Evolutionary conservation across 108 stramenopile species (phyloP).

Genomic region (Nitzschia putrida): DNA sequence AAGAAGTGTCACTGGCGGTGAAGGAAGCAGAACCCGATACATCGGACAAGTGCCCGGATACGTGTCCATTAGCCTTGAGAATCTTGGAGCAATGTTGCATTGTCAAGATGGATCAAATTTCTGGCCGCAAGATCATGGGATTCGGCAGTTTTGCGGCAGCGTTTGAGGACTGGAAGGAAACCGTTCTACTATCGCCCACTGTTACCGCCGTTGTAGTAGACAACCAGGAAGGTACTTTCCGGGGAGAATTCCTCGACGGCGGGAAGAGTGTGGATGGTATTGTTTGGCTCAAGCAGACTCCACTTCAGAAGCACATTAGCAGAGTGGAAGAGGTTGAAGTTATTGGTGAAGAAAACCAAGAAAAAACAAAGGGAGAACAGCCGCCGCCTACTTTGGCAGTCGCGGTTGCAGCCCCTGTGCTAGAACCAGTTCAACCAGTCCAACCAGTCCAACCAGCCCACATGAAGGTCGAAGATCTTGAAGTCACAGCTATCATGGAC

Average conservation of each 20-base stretch:
- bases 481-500: too few relatives aligned
- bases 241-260: slow-evolving; percentile 48
- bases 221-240: slow-evolving; percentile 34
- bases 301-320: not conserved
- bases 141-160: slow-evolving; percentile 65
- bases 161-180: slow-evolving; percentile 57
- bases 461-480: too few relatives aligned
- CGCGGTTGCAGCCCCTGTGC: too few relatives aligned
- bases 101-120: slow-evolving; percentile 53
- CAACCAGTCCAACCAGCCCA: too few relatives aligned
- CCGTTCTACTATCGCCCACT: slow-evolving; percentile 11
- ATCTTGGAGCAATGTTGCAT: slow-evolving; percentile 21
- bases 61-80: not conserved
- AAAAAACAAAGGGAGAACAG: too few relatives aligned
- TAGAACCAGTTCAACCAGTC: too few relatives aligned
- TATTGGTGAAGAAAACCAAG: too few relatives aligned
- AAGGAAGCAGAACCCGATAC: not conserved
- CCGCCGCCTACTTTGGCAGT: too few relatives aligned
- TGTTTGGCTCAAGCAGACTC: slow-evolving; percentile 36
- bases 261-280: slow-evolving; percentile 52
- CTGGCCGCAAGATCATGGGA: slow-evolving; percentile 41
- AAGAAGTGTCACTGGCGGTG: not conserved
- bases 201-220: slow-evolving; percentile 11
- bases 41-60: not conserved
- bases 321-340: too few relatives aligned